Conservation (phyloP, 2,329 filamentous ascomycete genomes). For the Aspergillus pseudonomiae region DNA sequence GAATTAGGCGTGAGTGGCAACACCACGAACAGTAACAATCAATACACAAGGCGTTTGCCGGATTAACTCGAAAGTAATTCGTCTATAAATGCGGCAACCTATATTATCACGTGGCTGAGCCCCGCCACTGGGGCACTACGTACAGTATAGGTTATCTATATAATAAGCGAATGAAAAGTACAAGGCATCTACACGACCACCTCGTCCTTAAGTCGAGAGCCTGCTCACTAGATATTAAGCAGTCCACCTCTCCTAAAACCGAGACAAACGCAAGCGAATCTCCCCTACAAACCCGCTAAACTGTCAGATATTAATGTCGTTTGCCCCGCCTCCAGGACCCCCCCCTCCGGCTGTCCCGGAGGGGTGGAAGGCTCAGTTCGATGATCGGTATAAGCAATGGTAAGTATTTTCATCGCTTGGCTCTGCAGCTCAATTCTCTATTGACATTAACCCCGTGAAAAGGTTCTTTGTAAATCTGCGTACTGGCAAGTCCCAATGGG, state of each 20-base stretch:
- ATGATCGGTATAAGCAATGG: constrained; percentile 88
- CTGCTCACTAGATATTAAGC: background rate
- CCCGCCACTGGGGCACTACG: constrained; percentile 22
- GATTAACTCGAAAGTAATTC: background rate
- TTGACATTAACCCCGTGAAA: constrained; percentile 35
- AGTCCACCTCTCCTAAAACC: background rate
- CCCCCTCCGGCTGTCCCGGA: constrained; percentile 68
- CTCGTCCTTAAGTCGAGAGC: background rate
- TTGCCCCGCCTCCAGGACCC: constrained; percentile 50
- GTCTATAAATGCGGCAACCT: background rate
- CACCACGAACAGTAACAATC: background rate
- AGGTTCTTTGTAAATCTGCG: constrained; percentile 88
- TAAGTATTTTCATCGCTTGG: constrained; percentile 35
- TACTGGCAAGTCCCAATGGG: constrained; percentile 91
- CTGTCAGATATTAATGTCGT: constrained; percentile 34
- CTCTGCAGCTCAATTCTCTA: background rate
- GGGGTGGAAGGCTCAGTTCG: constrained; percentile 85
- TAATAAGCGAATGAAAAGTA: background rate
- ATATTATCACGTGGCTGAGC: constrained; percentile 3
- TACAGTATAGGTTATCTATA: background rate
- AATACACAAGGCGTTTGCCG: background rate
- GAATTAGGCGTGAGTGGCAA: no score
- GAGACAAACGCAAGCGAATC: background rate
- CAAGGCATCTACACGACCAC: background rate
- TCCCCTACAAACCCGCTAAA: background rate